Percentiles rank a stretch among this genome's conserved stretches.
Conservation (phyloP, 257 asterid species). For the Solanum tarijense region DNA sequence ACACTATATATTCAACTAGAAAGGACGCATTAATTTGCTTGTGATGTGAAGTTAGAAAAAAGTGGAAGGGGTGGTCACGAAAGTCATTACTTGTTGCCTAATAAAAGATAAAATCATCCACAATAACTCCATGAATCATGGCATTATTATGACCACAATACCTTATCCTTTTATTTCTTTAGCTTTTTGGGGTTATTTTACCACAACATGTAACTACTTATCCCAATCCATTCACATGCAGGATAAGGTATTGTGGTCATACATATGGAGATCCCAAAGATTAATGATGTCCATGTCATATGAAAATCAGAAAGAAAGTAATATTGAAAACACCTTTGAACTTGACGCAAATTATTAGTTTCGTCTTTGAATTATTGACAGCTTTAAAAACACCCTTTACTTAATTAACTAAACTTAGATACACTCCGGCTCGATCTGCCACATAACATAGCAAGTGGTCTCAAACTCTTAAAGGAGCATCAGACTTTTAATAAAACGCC, state of each 20-base stretch:
- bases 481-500: too few relatives aligned
- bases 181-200: background rate
- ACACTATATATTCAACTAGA: background rate
- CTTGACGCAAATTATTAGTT: too few relatives aligned
- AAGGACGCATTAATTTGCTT: background rate
- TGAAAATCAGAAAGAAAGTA: too few relatives aligned
- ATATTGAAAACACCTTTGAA: too few relatives aligned
- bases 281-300: background rate
- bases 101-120: background rate
- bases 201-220: background rate
- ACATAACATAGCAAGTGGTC: background rate
- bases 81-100: constrained; percentile 4
- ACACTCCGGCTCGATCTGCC: background rate
- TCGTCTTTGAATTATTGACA: too few relatives aligned
- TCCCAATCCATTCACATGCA: background rate
- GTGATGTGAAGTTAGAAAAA: background rate
- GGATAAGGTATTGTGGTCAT: background rate
- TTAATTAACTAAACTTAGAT: too few relatives aligned
- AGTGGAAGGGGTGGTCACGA: background rate
- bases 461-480: background rate
- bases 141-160: background rate
- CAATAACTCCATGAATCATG: constrained; percentile 6
- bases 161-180: background rate
- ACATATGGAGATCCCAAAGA: background rate
- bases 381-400: too few relatives aligned